Base-by-base conservation (phyloP, 805 yeast species). In the Ogataea kodamae region DNA sequence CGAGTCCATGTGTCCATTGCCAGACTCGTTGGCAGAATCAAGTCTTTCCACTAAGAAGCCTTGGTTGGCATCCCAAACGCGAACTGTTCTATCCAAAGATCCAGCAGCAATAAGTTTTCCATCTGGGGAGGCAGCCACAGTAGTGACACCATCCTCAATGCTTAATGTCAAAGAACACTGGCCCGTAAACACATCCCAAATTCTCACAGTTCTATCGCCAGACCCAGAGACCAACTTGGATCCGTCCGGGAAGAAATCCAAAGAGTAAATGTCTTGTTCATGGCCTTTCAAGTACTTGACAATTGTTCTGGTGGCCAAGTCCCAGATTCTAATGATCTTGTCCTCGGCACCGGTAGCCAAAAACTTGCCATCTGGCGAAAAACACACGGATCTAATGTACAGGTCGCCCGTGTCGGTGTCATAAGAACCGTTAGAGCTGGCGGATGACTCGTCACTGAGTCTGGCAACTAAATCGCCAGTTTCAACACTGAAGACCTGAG, bases 141-240 rank as follows among this genome's bases (percentile, higher is more conserved):
- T 90, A 36, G 98, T 90, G 34, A 90, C 97, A 49, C 98, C 98
- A 59, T 90, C 97, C 63, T 90, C 97, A 51, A 90, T 89, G 11
- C 88, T 76, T 46, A 90, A 70, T 28, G 96, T 88, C 54, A 88
- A 70, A 14, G 88, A 78, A 59, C 96, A 86, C 64, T 85, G 88
- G 15, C 95, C 92, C 23, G 87, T 74, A 49, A 84, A 77, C 56
- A 89, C 74, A 61, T 90, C 96, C 98, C 98, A 90, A 54, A 92
- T 82, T 58, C 96, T 76, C 21, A 90, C 97, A 11, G 96, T 87
- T 52, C 95, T 77, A 64, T 90, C 98, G 38, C 98, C 98, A 10
- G 94, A 81, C 22, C 98, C 98, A 12, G 95, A 82, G 18, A 90
- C 96, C 50, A 90, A 74, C 58, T 88, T 83, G 48, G 88, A 76